Evolutionary conservation across 1,284 basidiomycete genomes (phyloP).

Genomic region (Sporisorium graminicola): DNA sequence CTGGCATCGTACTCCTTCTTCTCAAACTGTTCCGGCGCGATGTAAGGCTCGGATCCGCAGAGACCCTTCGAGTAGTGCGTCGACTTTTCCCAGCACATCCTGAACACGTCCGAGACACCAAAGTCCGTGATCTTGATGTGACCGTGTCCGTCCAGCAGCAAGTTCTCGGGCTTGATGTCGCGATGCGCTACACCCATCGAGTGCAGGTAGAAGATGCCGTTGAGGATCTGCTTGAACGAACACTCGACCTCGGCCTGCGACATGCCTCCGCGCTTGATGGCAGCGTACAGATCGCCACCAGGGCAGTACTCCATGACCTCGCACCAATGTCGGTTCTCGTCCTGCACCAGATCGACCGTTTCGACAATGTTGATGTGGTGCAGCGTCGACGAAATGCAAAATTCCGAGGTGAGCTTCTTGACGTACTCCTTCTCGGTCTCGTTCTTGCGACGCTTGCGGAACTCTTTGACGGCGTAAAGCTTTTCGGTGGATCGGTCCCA

Average conservation of each 20-base stretch:
- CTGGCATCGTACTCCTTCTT: constrained; percentile 98
- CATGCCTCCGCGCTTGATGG: constrained; percentile 98
- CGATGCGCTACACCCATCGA: constrained; percentile 96
- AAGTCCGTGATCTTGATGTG: constrained; percentile 99
- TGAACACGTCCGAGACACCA: constrained; percentile 96
- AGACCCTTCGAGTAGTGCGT: constrained; percentile 96
- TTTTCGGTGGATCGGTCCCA: constrained; percentile 98
- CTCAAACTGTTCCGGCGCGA: constrained; percentile 96
- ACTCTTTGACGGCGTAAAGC: constrained; percentile 99
- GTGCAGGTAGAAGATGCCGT: constrained; percentile 89
- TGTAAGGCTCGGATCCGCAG: constrained; percentile 97
- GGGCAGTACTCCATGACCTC: constrained; percentile 99
- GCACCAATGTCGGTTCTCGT: constrained; percentile 96
- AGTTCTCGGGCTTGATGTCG: constrained; percentile 97
- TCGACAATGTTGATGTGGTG: constrained; percentile 97
- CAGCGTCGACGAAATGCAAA: constrained; percentile 97
- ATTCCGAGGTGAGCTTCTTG: constrained; percentile 99
- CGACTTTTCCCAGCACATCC: constrained; percentile 96
- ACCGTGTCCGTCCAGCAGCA: constrained; percentile 91
- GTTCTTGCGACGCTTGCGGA: constrained; percentile 96
- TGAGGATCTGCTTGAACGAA: constrained; percentile 95
- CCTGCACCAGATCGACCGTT: constrained; percentile 97
- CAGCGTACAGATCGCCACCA: constrained; percentile 95
- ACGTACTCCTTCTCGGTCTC: constrained; percentile 99
- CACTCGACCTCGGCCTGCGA: constrained; percentile 93